Evolutionary conservation across 257 asterid genomes (phyloP).

Genomic region (Phtheirospermum japonicum): DNA sequence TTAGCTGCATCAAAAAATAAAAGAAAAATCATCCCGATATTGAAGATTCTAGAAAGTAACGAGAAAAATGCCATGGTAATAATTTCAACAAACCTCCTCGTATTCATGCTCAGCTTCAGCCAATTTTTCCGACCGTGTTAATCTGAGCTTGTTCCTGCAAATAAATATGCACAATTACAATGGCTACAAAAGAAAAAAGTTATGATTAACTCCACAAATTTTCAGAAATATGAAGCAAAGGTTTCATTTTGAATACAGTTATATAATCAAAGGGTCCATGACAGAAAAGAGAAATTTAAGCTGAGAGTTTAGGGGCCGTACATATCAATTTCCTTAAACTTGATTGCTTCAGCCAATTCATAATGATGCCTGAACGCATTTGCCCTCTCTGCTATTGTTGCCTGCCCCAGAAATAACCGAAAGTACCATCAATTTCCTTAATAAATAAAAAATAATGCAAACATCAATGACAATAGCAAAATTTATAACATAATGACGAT

Average conservation of each 20-base stretch:
- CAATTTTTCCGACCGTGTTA: conserved; percentile 80
- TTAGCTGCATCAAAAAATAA: conserved; percentile 44
- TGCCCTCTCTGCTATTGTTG: conserved; percentile 84
- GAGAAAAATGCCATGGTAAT: neutral
- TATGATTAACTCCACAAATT: too few species aligned
- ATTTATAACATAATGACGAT: neutral
- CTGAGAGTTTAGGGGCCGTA: conserved; percentile 39
- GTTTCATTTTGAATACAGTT: conserved; percentile 10
- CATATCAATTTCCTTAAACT: conserved; percentile 98
- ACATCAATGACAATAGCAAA: too few species aligned
- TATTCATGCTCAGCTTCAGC: conserved; percentile 84
- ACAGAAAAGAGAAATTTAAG: conserved; percentile 21
- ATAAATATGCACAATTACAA: conserved; percentile 17
- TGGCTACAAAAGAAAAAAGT: neutral
- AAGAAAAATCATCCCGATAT: neutral
- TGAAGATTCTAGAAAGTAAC: conserved; percentile 13
- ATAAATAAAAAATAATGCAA: conserved; percentile 22
- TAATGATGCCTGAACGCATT: conserved; percentile 81
- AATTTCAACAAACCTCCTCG: conserved; percentile 58
- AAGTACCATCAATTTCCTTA: conserved; percentile 19
- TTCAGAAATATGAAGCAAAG: conserved; percentile 1
- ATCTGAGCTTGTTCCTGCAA: conserved; percentile 82
- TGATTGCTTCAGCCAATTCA: conserved; percentile 84
- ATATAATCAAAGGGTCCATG: conserved; percentile 21
- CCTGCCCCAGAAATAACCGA: conserved; percentile 50